Evolutionary conservation across 306 rosid genomes (phyloP).

Genomic region (barrel medic (Medicago truncatula)): MtrunA17r5.0-ANR NC_053048.1:1479501-1480000

Average conservation of each 20-base stretch:
- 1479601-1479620: too few species aligned
- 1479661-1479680: too few species aligned
- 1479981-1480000: neutral
- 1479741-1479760: constrained; percentile 1
- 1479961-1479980: constrained; percentile 6
- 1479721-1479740: neutral
- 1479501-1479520: too few species aligned
- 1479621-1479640: too few species aligned
- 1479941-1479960: constrained; percentile 17
- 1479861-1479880: neutral
- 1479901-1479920: neutral
- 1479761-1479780: neutral
- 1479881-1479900: neutral
- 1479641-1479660: too few species aligned
- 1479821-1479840: neutral
- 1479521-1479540: too few species aligned
- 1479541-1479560: too few species aligned
- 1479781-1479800: neutral
- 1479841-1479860: neutral
- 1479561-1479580: too few species aligned
- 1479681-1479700: too few species aligned
- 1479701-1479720: neutral
- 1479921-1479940: constrained; percentile 1
- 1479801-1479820: neutral
- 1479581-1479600: too few species aligned